Percentiles rank a stretch among this genome's conserved stretches.
Conservation (phyloP, 2,329 filamentous ascomycete species). For the Simplicillium aogashimaense region DNA sequence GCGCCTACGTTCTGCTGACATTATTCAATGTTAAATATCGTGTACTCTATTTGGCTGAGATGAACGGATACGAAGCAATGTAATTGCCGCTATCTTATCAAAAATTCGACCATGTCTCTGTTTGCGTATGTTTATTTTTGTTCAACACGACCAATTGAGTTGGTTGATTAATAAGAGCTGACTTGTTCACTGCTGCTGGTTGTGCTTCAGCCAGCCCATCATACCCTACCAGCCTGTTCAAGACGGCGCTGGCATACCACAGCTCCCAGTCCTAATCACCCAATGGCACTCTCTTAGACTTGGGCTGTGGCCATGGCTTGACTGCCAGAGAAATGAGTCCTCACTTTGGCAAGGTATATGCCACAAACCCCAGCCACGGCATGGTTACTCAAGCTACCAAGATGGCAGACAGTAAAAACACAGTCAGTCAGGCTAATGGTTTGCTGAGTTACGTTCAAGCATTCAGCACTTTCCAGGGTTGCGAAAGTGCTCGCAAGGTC, state of each 20-base stretch:
- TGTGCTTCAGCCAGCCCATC: conserved; percentile 52
- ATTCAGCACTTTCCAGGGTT: conserved; percentile 48
- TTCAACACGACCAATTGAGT: background rate
- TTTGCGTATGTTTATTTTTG: conserved; percentile 29
- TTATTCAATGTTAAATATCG: too few relatives aligned
- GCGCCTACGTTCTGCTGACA: too few relatives aligned
- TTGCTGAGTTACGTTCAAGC: conserved; percentile 53
- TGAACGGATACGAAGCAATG: too few relatives aligned
- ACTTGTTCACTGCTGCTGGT: conserved; percentile 34
- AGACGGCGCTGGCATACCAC: conserved; percentile 44
- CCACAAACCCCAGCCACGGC: conserved; percentile 44
- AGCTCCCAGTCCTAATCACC: conserved; percentile 16
- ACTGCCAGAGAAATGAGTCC: conserved; percentile 42
- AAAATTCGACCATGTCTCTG: conserved; percentile 27
- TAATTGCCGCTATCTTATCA: too few relatives aligned
- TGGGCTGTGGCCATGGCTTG: conserved; percentile 55
- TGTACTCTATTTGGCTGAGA: background rate
- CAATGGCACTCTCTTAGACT: conserved; percentile 35
- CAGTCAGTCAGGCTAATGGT: conserved; percentile 36
- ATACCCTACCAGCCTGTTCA: conserved; percentile 46
- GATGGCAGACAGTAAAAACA: conserved; percentile 32
- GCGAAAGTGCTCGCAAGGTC: conserved; percentile 40
- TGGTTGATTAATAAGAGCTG: too few relatives aligned
- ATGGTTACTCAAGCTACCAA: conserved; percentile 44
- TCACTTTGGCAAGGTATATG: conserved; percentile 40